Conservation (phyloP, 129 eudicot genomes). For the Centrapalus pauciflorus region DNA sequence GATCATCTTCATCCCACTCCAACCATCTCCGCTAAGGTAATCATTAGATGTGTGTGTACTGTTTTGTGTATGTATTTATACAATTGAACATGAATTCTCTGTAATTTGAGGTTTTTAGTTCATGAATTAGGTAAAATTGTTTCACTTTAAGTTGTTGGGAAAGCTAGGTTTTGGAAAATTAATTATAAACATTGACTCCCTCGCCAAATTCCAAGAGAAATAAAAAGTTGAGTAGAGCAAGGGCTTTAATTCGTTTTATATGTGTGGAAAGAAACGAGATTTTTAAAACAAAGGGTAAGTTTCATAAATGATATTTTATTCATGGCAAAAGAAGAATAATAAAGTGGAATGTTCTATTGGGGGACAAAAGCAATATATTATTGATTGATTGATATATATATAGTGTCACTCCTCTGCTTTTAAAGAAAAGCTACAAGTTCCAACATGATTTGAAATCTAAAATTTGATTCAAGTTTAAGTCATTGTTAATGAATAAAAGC, state of each 20-base stretch:
- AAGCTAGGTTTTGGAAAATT: background rate
- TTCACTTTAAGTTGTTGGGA: background rate
- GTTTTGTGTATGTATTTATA: background rate
- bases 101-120: background rate
- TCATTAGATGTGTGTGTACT: background rate
- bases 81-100: background rate
- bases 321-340: background rate
- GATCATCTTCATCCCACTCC: conserved; percentile 61
- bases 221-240: background rate
- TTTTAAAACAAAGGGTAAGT: background rate
- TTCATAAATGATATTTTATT: background rate
- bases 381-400: background rate
- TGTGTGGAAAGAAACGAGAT: background rate
- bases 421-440: background rate
- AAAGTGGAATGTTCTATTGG: background rate
- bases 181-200: background rate
- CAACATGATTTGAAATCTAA: conserved; percentile 4
- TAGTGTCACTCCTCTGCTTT: background rate
- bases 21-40: conserved; percentile 72
- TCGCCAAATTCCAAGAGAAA: background rate
- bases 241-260: background rate
- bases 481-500: background rate
- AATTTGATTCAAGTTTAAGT: conserved; percentile 4
- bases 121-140: background rate
- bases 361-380: background rate